Evolutionary conservation across 345 rosid genomes (phyloP).

Genomic region (Cardamine occulta): DNA sequence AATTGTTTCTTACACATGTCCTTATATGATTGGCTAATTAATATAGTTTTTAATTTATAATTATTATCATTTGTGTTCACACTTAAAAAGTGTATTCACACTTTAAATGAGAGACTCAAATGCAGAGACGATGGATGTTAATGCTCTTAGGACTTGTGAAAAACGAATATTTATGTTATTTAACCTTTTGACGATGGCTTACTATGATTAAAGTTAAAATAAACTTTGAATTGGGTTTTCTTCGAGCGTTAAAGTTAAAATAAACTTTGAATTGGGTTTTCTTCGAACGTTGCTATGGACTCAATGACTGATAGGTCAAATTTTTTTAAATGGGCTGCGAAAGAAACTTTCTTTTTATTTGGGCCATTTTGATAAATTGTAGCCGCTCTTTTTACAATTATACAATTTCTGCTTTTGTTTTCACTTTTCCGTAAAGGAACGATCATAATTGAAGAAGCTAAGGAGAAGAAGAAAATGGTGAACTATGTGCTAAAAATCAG

Average conservation of each 20-base stretch:
- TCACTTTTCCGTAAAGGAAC: neutral
- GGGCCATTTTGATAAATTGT: neutral
- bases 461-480: constrained; percentile 62
- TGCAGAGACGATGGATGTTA: no score
- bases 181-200: neutral
- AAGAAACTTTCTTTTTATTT: neutral
- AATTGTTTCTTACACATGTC: no score
- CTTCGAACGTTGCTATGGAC: neutral
- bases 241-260: neutral
- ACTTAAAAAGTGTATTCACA: no score
- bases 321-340: neutral
- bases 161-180: no score
- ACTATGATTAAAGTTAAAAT: neutral
- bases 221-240: neutral
- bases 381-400: no score
- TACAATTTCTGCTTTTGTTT: no score
- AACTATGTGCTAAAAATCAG: constrained; percentile 72
- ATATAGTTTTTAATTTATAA: no score
- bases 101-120: no score
- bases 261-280: neutral
- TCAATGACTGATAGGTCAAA: neutral
- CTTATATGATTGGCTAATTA: no score
- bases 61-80: no score
- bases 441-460: neutral
- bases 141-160: neutral